Percentiles rank a stretch among this genome's conserved stretches.
These are phyloP conservation scores for Cinnamomum chago DNA, from an alignment of 164 flowering plant genomes.

Conservation along the genomic window DNA sequence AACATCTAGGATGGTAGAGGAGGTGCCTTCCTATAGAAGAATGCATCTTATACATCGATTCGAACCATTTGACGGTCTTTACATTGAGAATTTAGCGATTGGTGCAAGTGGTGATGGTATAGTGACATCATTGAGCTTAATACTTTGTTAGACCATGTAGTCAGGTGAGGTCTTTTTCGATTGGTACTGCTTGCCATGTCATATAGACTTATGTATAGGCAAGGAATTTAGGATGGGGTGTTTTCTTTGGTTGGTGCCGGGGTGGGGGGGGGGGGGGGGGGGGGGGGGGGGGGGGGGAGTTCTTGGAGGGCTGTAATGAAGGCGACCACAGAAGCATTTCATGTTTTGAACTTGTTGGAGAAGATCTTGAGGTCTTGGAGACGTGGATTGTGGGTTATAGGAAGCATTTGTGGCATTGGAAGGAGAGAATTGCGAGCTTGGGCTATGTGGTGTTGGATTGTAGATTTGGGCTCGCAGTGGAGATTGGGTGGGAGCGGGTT, in stretches of 20 bases:
- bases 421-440: slow-evolving; percentile 61
- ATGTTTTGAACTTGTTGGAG: slow-evolving; percentile 53
- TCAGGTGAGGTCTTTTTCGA: slow-evolving; percentile 68
- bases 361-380: slow-evolving; percentile 57
- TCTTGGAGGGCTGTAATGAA: slow-evolving; percentile 41
- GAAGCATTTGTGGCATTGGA: slow-evolving; percentile 65
- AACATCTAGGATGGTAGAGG: slow-evolving; percentile 80
- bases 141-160: slow-evolving; percentile 65
- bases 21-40: slow-evolving; percentile 96
- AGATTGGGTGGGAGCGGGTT: slow-evolving; percentile 25
- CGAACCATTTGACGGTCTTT: slow-evolving; percentile 91
- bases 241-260: slow-evolving; percentile 56
- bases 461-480: slow-evolving; percentile 64
- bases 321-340: slow-evolving; percentile 35
- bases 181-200: slow-evolving; percentile 72
- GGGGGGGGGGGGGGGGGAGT: slow-evolving; percentile 41
- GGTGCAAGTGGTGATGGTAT: slow-evolving; percentile 88
- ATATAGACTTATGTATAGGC: slow-evolving; percentile 72
- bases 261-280: slow-evolving; percentile 35
- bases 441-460: slow-evolving; percentile 86
- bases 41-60: slow-evolving; percentile 82
- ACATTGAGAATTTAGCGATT: slow-evolving; percentile 60
- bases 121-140: slow-evolving; percentile 72
- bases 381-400: slow-evolving; percentile 51
- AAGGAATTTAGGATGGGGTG: slow-evolving; percentile 66